A percentile compares a stretch with the other conserved stretches of the same genome.
Evolutionary conservation across 768 basidiomycete genomes (phyloP).

Genomic region (Gloeophyllum trabeum): DNA sequence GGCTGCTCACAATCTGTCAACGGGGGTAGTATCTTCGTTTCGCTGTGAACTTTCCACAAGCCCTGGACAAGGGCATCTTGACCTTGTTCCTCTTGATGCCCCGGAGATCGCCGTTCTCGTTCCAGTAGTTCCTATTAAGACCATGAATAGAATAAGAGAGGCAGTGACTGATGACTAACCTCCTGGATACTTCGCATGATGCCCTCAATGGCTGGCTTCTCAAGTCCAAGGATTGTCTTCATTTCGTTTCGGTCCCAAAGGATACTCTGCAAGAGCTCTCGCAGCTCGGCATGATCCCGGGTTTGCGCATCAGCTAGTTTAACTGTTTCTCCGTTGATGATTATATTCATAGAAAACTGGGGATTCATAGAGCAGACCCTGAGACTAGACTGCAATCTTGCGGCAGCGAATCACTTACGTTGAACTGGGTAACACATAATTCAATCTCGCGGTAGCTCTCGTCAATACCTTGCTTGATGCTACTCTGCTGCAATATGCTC

Average conservation of each 20-base stretch:
- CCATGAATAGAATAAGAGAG: background rate
- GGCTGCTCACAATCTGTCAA: slow-evolving; percentile 9
- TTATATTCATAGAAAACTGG: slow-evolving; percentile 4
- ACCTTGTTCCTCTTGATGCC: too few relatives aligned
- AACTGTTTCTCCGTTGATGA: slow-evolving; percentile 3
- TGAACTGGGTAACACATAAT: slow-evolving; percentile 4
- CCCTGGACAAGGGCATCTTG: slow-evolving; percentile 8
- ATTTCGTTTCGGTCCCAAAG: too few relatives aligned
- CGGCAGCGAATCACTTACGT: slow-evolving; percentile 1
- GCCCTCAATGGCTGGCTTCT: background rate
- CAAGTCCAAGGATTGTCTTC: too few relatives aligned
- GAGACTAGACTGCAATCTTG: background rate
- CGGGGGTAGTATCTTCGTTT: slow-evolving; percentile 7
- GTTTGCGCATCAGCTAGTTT: background rate
- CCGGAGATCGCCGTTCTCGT: slow-evolving; percentile 3
- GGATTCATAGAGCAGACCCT: background rate
- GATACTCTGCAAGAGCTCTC: background rate
- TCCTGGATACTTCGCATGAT: background rate
- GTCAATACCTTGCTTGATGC: slow-evolving; percentile 8
- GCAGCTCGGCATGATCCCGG: background rate
- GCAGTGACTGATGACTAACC: too few relatives aligned
- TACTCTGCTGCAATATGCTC: slow-evolving; percentile 8
- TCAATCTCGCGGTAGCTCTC: slow-evolving; percentile 9
- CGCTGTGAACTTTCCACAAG: slow-evolving; percentile 5
- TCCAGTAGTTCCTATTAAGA: slow-evolving; percentile 1